Evolutionary conservation across 345 rosid genomes (phyloP).

Genomic region (Camelina sativa): DNA sequence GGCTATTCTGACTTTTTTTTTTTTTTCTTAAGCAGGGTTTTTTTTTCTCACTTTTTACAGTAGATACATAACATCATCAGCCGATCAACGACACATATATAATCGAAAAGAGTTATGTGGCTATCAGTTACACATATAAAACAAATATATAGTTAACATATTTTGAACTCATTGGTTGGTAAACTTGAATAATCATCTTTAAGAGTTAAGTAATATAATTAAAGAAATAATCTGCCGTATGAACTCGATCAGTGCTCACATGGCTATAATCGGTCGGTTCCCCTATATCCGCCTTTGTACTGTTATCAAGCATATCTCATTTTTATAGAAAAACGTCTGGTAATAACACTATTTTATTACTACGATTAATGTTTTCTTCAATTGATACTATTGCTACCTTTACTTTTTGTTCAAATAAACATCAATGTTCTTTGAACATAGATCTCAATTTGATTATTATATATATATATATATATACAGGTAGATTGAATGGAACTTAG

Average conservation of each 20-base stretch:
- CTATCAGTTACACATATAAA: not conserved
- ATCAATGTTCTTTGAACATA: not conserved
- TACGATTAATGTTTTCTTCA: not conserved
- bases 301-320: not conserved
- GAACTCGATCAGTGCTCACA: slow-evolving; percentile 8
- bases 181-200: not conserved
- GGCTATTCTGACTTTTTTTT: too few species aligned
- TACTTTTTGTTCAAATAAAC: not conserved
- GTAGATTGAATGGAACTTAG: not conserved
- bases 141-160: not conserved
- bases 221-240: slow-evolving; percentile 1
- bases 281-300: slow-evolving; percentile 9
- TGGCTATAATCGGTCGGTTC: slow-evolving; percentile 19
- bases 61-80: not conserved
- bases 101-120: not conserved
- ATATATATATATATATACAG: not conserved
- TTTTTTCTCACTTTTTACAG: not conserved
- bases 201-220: not conserved
- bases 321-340: not conserved
- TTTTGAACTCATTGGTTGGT: not conserved
- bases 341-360: not conserved
- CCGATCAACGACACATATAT: not conserved
- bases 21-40: not conserved
- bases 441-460: not conserved
- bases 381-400: not conserved